A percentile compares a stretch with the other conserved stretches of the same genome.
Evolutionary conservation across 176 grass and related monocot genomes (phyloP).

Genomic region (Triticum monococcum): DNA sequence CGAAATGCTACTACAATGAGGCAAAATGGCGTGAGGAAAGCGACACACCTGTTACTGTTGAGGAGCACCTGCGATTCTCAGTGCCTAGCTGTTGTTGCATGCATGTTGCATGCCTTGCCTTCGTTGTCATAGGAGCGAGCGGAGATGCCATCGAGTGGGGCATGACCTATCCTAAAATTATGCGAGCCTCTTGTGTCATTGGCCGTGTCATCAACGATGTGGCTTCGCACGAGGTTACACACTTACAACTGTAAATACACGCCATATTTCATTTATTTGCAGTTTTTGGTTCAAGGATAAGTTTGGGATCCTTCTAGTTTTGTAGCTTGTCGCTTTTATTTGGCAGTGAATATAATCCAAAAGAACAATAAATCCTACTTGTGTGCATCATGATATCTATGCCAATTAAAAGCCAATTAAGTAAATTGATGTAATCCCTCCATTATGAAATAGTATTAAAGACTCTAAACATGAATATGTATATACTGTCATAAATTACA

Average conservation of each 20-base stretch:
- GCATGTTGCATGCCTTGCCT: not conserved
- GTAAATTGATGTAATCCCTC: not conserved
- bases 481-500: not conserved
- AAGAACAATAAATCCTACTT: too few species aligned
- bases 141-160: not conserved
- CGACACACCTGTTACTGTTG: not conserved
- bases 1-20: not conserved
- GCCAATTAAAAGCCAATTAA: not conserved
- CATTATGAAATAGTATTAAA: not conserved
- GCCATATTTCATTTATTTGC: not conserved
- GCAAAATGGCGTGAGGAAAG: slow-evolving; percentile 7
- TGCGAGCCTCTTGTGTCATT: not conserved
- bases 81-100: not conserved
- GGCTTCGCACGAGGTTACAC: slow-evolving; percentile 8
- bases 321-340: too few species aligned
- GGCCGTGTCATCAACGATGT: slow-evolving; percentile 10
- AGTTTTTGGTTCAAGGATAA: not conserved
- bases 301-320: too few species aligned
- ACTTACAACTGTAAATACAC: not conserved
- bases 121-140: not conserved
- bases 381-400: too few species aligned
- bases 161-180: slow-evolving; percentile 12
- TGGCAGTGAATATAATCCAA: too few species aligned
- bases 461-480: not conserved
- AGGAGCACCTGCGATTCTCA: not conserved